Evolutionary conservation across 179 eudicot genomes (phyloP).

Genomic region (Pouteria campechiana): DNA sequence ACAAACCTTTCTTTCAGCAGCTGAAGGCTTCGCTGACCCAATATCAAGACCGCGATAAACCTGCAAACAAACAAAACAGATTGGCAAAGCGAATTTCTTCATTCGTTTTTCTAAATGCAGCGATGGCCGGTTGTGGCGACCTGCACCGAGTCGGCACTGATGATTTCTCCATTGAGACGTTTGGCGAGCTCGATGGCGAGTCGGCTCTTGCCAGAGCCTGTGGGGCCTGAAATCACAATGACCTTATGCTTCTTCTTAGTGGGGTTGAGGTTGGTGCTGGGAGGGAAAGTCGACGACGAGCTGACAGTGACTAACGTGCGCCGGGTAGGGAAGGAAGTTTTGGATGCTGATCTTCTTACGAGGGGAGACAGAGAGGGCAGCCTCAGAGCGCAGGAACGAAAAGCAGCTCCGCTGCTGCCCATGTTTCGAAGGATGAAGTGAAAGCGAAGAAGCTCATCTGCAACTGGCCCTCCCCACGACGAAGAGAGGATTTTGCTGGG

Average conservation of each 20-base stretch:
- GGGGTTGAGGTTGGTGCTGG: conserved; percentile 21
- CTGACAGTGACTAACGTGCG: no score
- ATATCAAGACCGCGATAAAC: conserved; percentile 94
- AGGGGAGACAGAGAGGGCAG: no score
- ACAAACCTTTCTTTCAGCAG: conserved; percentile 79
- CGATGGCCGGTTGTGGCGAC: conserved; percentile 9
- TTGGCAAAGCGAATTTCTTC: not conserved
- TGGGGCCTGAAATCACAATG: conserved; percentile 85
- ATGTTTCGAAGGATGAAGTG: no score
- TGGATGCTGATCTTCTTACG: no score
- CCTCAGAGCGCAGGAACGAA: no score
- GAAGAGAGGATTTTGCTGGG: no score
- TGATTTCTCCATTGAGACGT: conserved; percentile 82
- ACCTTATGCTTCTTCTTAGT: conserved; percentile 37
- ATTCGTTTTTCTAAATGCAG: no score
- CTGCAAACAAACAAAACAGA: conserved; percentile 25
- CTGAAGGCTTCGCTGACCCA: conserved; percentile 92
- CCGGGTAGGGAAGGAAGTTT: no score
- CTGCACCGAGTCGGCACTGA: conserved; percentile 97
- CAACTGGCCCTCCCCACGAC: no score
- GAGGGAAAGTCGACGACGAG: no score
- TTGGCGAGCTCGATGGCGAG: conserved; percentile 82
- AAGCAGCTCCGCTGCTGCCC: no score
- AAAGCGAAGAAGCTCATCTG: no score
- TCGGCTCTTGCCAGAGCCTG: conserved; percentile 85